Base-by-base conservation (phyloP, 106 monocot species). In the Narthecium ossifragum region DNA sequence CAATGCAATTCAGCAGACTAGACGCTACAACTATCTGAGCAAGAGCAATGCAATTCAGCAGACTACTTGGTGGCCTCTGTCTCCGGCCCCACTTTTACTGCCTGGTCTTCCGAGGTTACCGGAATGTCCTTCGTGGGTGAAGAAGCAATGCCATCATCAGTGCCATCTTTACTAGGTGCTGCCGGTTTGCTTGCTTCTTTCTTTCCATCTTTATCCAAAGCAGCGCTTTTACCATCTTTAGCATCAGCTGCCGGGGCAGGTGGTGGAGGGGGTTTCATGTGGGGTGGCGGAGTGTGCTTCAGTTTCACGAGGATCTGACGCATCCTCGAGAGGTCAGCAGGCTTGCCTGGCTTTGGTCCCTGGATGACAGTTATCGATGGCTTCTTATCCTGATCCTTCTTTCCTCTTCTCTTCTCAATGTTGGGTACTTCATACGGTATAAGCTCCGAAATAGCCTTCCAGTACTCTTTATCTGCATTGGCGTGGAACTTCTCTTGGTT, bases 321-420 rank as follows among this genome's bases (percentile, higher is more conserved):
- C 86, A 86, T 68, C 69, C 86, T 77, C 1, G 86, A 53, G 27
- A 86, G 78, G 59, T 86, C 86, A 3, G 86, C 75, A 10, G 86
- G 78, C 65, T 86, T 86, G 11, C 86, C 86, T 0, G 86, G 81
- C 78, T 86, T 86, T 1, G 86, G 86, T 25, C 86, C 86, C 29
- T 86, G 86, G 32, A 86, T 57, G 14, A 86, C 75, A 6, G 64
- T 60, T 31, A 86, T 69, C 0, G 78, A 78, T 24, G 81, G 78
- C 33, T 78, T 77, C 70, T 81, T 81, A 27, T 81, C 78, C 56
- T 81, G 60, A 9, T 78, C 78, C 58, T 81, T 81, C 74, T 79
- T 82, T 11, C 82, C 69, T 52, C 78, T 67, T 63, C 45, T 82
- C 70, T 76, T 88, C 58, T 88, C 87, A 28, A 88, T 71, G 54